Evolutionary conservation across 495 filamentous ascomycete genomes (phyloP).

Genomic region (Paragyromitra xinjiangensis): DNA sequence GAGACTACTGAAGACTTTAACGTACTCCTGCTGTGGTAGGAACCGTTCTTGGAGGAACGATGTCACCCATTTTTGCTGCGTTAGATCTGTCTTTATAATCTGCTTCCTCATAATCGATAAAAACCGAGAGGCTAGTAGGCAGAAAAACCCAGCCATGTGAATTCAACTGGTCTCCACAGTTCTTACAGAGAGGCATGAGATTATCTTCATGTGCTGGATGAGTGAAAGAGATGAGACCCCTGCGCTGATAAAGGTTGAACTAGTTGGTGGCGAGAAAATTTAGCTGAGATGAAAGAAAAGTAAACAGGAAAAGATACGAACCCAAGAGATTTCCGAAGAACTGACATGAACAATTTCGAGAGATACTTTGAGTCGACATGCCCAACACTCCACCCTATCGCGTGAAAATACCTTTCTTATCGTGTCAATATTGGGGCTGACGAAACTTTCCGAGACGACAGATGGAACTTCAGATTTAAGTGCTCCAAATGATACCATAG

Average conservation of each 20-base stretch:
- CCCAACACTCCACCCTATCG: background rate
- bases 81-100: background rate
- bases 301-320: background rate
- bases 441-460: background rate
- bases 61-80: background rate
- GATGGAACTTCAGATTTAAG: background rate
- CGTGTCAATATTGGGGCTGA: background rate
- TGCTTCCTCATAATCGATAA: background rate
- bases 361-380: background rate
- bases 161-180: background rate
- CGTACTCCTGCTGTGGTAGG: conserved; percentile 7
- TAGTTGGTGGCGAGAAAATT: background rate
- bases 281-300: background rate
- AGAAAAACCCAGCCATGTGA: conserved; percentile 9
- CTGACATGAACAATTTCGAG: background rate
- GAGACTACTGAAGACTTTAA: background rate
- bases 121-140: background rate
- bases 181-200: background rate
- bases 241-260: background rate
- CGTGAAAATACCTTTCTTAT: background rate
- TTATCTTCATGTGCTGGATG: conserved; percentile 1
- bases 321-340: background rate
- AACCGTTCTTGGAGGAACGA: background rate
- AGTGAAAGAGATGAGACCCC: background rate
- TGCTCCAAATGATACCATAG: background rate